Evolutionary conservation across 495 filamentous ascomycete genomes (phyloP), one percentile per base, ranked within the genome.

Genomic region (Achaetomiella virescens): DNA sequence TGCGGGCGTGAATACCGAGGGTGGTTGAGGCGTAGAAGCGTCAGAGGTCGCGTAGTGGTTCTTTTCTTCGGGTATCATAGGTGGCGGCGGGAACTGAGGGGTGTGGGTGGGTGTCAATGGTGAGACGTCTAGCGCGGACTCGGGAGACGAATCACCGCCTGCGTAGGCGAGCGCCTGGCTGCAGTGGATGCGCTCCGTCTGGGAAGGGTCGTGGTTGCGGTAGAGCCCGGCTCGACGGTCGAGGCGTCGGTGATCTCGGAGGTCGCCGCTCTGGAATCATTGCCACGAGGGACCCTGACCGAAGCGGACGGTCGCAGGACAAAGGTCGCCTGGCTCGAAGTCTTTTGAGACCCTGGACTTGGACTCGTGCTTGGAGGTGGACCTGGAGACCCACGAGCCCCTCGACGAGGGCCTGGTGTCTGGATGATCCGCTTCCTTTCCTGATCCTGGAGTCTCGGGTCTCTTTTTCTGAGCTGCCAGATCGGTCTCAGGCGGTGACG

Each of bases 181-280:
- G 69, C n/a, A n/a, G n/a, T 62, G 4, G 71, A 73, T 0, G 45
- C 50, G 41, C 73, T 78, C 51, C 82, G 80, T 54, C 81, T 83
- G 10, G 86, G 82, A 0, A 83, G 79, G 53, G 87, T 78, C 7
- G 84, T 81, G 20, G 87, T 90, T 40, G 84, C 81, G 55, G 63
- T 53, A 17, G 73, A 74, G 22, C 48, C 60, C 10, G 58, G 52
- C 27, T 67, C 61, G 18, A 66, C 58, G 17, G 61, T 62, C 9
- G 64, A 66, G n/a, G 42, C 43, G 38, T 61, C 56, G 9, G 61
- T 64, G 14, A 65, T 29, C 27, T 60, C 62, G 6, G 59, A 62
- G 1, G 42, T 59, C 21, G 51, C 47, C 37, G 37, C 25, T 17
- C 25, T 48, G 4, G 40, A 25, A 9, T 49, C 60, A 14, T 36